A percentile compares a stretch with the other conserved stretches of the same genome.
Conservation (phyloP, 192 early-diverging fungal species). For the Linnemannia elongata region DNA sequence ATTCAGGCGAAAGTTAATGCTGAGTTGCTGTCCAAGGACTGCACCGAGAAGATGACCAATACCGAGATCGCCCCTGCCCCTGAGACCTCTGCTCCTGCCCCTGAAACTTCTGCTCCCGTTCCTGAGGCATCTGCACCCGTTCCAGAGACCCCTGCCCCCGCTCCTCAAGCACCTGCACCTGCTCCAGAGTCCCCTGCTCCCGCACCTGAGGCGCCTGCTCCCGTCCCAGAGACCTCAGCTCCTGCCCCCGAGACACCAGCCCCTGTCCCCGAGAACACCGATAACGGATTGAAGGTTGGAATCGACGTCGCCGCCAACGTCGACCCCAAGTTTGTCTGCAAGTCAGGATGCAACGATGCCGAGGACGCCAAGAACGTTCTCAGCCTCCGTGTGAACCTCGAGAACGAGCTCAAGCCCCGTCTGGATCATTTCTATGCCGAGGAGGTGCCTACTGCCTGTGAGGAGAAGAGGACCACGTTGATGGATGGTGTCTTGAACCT, state of each 20-base stretch:
- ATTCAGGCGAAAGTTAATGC: slow-evolving; percentile 32
- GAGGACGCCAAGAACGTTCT: slow-evolving; percentile 30
- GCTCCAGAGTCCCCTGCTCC: not conserved
- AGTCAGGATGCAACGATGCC: slow-evolving; percentile 42
- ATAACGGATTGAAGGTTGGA: not conserved
- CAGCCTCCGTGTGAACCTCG: slow-evolving; percentile 25
- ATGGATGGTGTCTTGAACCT: slow-evolving; percentile 4
- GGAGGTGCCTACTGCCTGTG: slow-evolving; percentile 31
- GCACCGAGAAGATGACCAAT: slow-evolving; percentile 49
- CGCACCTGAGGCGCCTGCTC: not conserved
- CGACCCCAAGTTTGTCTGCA: slow-evolving; percentile 43
- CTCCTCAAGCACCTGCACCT: not conserved
- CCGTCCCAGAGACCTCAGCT: not conserved
- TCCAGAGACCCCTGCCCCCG: not conserved
- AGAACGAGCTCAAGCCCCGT: slow-evolving; percentile 22
- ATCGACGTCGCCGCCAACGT: slow-evolving; percentile 14
- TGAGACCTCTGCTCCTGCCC: too few species aligned
- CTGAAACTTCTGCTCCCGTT: not conserved
- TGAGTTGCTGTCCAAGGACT: slow-evolving; percentile 44
- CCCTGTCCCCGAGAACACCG: slow-evolving; percentile 14
- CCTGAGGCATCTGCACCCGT: not conserved
- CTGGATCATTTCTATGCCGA: slow-evolving; percentile 25
- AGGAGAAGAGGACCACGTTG: slow-evolving; percentile 1
- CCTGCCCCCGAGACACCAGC: slow-evolving; percentile 13
- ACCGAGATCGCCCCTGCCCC: slow-evolving; percentile 19